Evolutionary conservation across 345 rosid species (phyloP), one percentile per base, ranked within the genome.

Genomic region (Mangifera indica): DNA sequence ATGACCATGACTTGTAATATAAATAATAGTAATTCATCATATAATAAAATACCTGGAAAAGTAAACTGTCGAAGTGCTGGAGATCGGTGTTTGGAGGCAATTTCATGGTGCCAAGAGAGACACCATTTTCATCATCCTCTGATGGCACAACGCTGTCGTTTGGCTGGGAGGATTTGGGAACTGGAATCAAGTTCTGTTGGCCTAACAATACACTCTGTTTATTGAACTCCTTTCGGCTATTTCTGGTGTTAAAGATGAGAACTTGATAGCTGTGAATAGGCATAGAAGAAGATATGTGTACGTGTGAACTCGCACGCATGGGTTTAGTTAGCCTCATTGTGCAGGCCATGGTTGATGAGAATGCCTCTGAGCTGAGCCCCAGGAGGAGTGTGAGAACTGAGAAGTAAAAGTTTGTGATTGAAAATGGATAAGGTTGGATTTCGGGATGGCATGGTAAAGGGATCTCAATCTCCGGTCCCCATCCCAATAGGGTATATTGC

Each of bases 101-200:
- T 70, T 91, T 88, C 89, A 88, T 78, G 70, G 97, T 91, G 4
- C 97, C 97, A 5, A 91, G 84, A 69, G 91, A 90, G 49, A 93
- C 91, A 5, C 95, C 97, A 12, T 84, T 90, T 69, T 86, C 83
- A 55, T 79, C 86, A 29, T 75, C 84, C 17, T 67, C 84, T 13
- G 85, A 80, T 25, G 87, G 60, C 51, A 67, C 76, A 42, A 62
- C 65, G 78, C 77, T 76, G 44, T 75, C 67, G 70, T 59, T 76
- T 56, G 9, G 85, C 40, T 76, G 61, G 26, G 86, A 79, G 46
- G 81, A 79, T 73, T 74, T 82, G 69, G 42, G 46, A 22, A 57
- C 82, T 15, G 66, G 42, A 11, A 29, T 34, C 66, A 54, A 66
- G 55, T 70, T 63, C 24, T 60, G 77, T 59, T 24, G 75, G 18